phyloP scores from a whole-genome alignment of 306 rosid genomes.

The Trifolium subterraneum region DNA sequence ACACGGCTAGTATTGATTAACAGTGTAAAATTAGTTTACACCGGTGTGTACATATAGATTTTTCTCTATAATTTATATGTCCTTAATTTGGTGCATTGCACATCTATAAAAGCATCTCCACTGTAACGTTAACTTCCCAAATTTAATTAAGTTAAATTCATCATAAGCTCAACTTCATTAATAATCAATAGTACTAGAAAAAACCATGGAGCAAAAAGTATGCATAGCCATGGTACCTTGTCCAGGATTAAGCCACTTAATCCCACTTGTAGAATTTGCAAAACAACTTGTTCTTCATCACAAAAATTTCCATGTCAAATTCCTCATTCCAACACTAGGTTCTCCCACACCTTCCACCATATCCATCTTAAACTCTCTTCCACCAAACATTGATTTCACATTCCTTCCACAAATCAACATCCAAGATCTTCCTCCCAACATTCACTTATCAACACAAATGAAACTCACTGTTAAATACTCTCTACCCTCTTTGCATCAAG shows the following conservation, averaged over 20 bases:
- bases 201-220: background rate
- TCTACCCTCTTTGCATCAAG: background rate
- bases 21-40: too few species aligned
- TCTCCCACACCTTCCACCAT: background rate
- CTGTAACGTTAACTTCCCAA: background rate
- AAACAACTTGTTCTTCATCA: constrained; percentile 1
- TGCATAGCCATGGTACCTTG: constrained; percentile 4
- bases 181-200: background rate
- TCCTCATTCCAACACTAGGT: constrained; percentile 1
- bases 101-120: background rate
- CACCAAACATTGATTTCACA: background rate
- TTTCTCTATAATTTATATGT: too few species aligned
- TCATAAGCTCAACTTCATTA: background rate
- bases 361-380: background rate
- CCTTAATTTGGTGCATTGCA: too few species aligned
- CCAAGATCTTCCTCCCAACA: background rate
- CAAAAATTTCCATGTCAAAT: background rate
- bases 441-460: background rate
- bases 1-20: too few species aligned
- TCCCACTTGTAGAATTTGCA: constrained; percentile 1
- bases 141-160: too few species aligned
- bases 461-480: background rate
- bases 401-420: constrained; percentile 10
- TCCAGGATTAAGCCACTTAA: constrained; percentile 6
- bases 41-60: too few species aligned